Evolutionary conservation across 345 rosid species (phyloP).

Genomic region (Corchorus olitorius): DNA sequence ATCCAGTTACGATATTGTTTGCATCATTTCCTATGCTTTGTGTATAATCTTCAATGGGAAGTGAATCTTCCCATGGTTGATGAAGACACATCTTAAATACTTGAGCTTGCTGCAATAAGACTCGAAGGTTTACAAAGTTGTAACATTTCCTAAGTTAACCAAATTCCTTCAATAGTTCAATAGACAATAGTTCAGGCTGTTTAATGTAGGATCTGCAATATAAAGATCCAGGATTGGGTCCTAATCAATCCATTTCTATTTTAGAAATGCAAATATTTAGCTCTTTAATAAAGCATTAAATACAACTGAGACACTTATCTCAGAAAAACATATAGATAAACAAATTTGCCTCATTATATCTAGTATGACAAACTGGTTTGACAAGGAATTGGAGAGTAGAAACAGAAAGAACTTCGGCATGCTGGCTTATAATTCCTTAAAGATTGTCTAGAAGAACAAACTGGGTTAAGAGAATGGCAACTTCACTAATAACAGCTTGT

Average conservation of each 20-base stretch:
- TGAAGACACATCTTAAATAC: slow-evolving; percentile 32
- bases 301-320: not conserved
- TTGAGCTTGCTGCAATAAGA: slow-evolving; percentile 18
- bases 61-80: slow-evolving; percentile 35
- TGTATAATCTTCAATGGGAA: slow-evolving; percentile 15
- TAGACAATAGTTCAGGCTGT: not conserved
- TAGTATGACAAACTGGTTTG: not conserved
- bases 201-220: not conserved
- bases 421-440: not conserved
- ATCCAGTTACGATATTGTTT: not conserved
- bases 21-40: slow-evolving; percentile 9
- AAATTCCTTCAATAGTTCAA: not conserved
- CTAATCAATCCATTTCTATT: not conserved
- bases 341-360: not conserved
- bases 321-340: not conserved
- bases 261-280: not conserved
- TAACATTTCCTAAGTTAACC: not conserved
- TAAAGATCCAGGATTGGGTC: not conserved
- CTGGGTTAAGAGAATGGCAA: not conserved
- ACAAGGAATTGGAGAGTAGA: not conserved
- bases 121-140: not conserved
- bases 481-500: not conserved
- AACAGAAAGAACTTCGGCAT: not conserved
- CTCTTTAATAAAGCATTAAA: not conserved
- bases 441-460: not conserved